These are phyloP conservation scores for Penicillium sp. DNA, from an alignment of 2,329 filamentous ascomycete genomes.

Conservation along the genomic window DNA sequence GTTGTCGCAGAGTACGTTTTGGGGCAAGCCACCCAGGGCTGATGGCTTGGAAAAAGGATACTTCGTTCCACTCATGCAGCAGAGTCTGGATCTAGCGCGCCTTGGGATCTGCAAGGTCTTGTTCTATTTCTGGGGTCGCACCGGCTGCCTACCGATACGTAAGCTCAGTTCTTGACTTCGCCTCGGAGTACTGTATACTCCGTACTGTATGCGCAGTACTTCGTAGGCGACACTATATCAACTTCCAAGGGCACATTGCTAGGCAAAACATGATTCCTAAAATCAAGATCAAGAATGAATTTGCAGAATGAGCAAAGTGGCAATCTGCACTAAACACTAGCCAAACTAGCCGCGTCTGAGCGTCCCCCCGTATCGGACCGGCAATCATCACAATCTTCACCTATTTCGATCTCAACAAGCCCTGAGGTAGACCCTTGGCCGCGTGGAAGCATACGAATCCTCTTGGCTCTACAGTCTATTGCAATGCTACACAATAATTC, in stretches of 20 bases:
- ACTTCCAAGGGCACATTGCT: neutral
- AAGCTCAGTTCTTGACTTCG: conserved; percentile 1
- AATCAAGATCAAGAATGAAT: neutral
- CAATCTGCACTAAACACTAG: conserved; percentile 6
- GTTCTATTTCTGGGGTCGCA: conserved; percentile 25
- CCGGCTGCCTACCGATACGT: conserved; percentile 12
- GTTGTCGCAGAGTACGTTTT: conserved; percentile 1
- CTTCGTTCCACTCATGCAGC: conserved; percentile 11
- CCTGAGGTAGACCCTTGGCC: conserved; percentile 6
- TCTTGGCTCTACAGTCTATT: neutral
- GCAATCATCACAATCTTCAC: neutral
- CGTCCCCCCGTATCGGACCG: neutral
- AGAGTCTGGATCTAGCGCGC: conserved; percentile 11
- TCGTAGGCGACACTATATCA: neutral
- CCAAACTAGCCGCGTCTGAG: conserved; percentile 1
- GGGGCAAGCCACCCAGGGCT: neutral
- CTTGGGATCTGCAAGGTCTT: conserved; percentile 23
- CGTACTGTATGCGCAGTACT: neutral
- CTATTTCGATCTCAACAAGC: neutral
- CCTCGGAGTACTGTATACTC: neutral
- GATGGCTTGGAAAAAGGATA: conserved; percentile 3
- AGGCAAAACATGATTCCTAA: neutral
- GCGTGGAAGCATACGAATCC: conserved; percentile 21
- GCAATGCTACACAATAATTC: neutral
- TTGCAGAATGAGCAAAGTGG: neutral